phyloP scores from a whole-genome alignment of 2,329 filamentous ascomycete genomes.

The Botryotinia narcissicola region DNA sequence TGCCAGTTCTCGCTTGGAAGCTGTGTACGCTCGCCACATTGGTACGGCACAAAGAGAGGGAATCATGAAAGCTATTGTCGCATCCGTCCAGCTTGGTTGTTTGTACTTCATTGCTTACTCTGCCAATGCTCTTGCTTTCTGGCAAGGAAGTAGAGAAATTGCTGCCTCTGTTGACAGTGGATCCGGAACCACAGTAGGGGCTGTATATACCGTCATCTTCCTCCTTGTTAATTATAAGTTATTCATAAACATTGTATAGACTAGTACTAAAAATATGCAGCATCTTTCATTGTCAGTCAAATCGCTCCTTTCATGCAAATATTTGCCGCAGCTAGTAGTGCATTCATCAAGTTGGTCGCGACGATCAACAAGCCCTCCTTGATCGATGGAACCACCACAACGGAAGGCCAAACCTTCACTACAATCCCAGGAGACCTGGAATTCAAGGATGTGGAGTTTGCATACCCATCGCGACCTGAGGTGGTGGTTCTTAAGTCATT shows the following conservation, averaged over 20 bases:
- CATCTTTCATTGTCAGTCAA: conserved; percentile 14
- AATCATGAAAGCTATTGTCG: conserved; percentile 48
- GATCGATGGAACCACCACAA: conserved; percentile 15
- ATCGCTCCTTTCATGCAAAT: conserved; percentile 15
- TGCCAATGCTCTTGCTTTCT: conserved; percentile 56
- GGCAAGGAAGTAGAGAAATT: conserved; percentile 46
- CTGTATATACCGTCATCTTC: conserved; percentile 49
- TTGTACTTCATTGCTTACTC: conserved; percentile 39
- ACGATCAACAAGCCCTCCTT: background rate
- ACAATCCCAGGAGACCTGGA: conserved; percentile 1
- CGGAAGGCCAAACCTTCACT: conserved; percentile 28
- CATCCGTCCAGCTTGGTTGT: conserved; percentile 49
- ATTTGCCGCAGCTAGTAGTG: conserved; percentile 6
- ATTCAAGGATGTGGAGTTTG: conserved; percentile 40
- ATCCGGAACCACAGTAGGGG: conserved; percentile 5
- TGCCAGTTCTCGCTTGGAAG: background rate
- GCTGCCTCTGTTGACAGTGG: conserved; percentile 42
- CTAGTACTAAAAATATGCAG: background rate
- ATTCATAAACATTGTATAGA: no score
- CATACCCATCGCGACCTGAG: conserved; percentile 35
- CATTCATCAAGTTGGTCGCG: conserved; percentile 3
- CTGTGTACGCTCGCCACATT: background rate
- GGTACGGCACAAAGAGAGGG: conserved; percentile 42
- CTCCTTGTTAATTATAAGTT: conserved; percentile 50
- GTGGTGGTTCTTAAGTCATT: conserved; percentile 36